These are phyloP conservation scores for Anthracocystis panici-leucophaei DNA, from an alignment of 1,284 basidiomycete species.

Conservation along the genomic window DNA sequence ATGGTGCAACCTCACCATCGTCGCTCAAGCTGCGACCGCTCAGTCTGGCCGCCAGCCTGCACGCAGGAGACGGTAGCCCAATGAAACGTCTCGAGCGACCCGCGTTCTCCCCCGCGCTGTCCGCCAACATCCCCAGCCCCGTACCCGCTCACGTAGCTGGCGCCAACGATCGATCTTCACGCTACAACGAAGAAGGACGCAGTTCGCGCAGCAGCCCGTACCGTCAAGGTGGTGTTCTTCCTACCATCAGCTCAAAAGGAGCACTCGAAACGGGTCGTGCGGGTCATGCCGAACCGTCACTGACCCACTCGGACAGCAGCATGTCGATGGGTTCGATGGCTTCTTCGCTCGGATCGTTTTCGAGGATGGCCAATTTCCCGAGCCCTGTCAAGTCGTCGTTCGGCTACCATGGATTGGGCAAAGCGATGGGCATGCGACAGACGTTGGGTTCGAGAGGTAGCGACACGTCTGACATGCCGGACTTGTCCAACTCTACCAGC, in stretches of 20 bases:
- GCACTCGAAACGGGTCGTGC: conserved; percentile 38
- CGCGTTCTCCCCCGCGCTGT: conserved; percentile 48
- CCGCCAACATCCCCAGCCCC: conserved; percentile 42
- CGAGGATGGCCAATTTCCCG: conserved; percentile 33
- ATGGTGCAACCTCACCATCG: conserved; percentile 32
- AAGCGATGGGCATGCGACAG: conserved; percentile 31
- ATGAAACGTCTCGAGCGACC: conserved; percentile 45
- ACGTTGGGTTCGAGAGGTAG: conserved; percentile 16
- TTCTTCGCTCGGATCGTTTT: conserved; percentile 42
- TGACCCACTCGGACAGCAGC: conserved; percentile 38
- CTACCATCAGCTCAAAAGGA: conserved; percentile 47
- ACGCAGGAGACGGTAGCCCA: conserved; percentile 33
- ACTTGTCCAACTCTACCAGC: conserved; percentile 20
- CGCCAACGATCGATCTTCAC: conserved; percentile 28
- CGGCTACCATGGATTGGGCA: conserved; percentile 19
- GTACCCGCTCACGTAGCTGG: conserved; percentile 21
- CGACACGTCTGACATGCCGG: conserved; percentile 10
- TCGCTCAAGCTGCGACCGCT: conserved; percentile 45
- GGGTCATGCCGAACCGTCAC: conserved; percentile 26
- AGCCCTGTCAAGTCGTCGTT: conserved; percentile 34
- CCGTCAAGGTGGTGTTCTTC: conserved; percentile 48
- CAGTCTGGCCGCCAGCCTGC: conserved; percentile 40
- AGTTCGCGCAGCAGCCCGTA: conserved; percentile 35
- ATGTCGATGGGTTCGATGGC: conserved; percentile 39
- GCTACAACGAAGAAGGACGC: conserved; percentile 46